Conservation (phyloP, 2,329 filamentous ascomycete genomes). For the Cladosporium austrohemisphaericum region DNA sequence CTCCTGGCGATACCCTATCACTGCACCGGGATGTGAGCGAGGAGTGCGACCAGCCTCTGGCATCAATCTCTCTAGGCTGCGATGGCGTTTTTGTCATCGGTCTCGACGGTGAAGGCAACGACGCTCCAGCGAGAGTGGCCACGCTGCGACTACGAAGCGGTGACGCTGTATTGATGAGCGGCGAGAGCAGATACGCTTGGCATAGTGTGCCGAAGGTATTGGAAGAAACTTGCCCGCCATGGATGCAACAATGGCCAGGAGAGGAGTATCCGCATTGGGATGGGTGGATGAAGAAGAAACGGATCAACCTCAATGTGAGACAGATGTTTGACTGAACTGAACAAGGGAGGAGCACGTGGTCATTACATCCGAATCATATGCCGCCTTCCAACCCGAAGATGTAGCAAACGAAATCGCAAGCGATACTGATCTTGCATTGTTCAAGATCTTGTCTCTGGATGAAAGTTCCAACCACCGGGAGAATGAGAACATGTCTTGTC, state of each 20-base stretch:
- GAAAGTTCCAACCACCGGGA: not conserved
- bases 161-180: conserved; percentile 86
- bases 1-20: conserved; percentile 83
- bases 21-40: conserved; percentile 94
- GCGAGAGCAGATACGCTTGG: conserved; percentile 81
- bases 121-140: conserved; percentile 37
- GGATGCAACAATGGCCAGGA: conserved; percentile 70
- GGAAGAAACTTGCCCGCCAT: conserved; percentile 70
- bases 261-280: conserved; percentile 62
- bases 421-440: too few species aligned
- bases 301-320: conserved; percentile 87
- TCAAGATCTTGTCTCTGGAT: too few species aligned
- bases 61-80: conserved; percentile 85
- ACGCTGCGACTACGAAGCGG: conserved; percentile 72
- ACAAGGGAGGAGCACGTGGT: too few species aligned
- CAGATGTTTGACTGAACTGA: conserved; percentile 61
- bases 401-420: too few species aligned
- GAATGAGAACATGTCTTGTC: too few species aligned
- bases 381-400: too few species aligned
- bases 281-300: conserved; percentile 83
- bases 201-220: conserved; percentile 90
- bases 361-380: too few species aligned
- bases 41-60: conserved; percentile 69
- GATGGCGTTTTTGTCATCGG: conserved; percentile 85
- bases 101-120: conserved; percentile 48